Conservation (phyloP, 2,329 filamentous ascomycete species). For the Harringtonia aguacate region DNA sequence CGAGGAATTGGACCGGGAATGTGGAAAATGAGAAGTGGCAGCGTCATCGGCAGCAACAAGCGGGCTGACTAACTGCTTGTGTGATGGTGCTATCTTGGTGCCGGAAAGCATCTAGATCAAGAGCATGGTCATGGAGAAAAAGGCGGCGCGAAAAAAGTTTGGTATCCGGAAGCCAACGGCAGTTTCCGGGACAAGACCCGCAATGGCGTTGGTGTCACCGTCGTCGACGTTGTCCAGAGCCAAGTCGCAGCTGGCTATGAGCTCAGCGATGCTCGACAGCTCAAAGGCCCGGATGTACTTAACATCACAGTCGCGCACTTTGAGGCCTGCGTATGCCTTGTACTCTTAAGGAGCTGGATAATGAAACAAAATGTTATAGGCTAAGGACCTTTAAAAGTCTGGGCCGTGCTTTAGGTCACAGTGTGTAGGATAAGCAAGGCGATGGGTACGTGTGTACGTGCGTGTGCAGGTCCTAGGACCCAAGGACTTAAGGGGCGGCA, state of each 20-base stretch:
- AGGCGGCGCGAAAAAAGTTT: conserved; percentile 30
- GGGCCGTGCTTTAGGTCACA: too few species aligned
- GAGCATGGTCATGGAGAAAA: conserved; percentile 30
- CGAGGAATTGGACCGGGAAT: too few species aligned
- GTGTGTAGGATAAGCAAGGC: too few species aligned
- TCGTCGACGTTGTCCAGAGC: conserved; percentile 1
- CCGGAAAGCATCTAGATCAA: conserved; percentile 26
- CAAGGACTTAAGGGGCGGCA: too few species aligned
- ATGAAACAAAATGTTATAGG: too few species aligned
- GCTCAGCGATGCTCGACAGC: conserved; percentile 22
- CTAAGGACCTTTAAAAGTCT: too few species aligned
- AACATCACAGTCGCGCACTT: conserved; percentile 49
- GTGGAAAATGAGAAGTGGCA: too few species aligned
- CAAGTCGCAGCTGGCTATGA: conserved; percentile 14
- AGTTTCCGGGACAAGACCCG: not conserved
- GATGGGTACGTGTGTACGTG: too few species aligned
- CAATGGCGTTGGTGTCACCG: not conserved
- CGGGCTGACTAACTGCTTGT: not conserved
- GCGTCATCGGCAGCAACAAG: too few species aligned
- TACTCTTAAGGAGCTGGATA: too few species aligned
- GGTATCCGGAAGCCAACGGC: conserved; percentile 15
- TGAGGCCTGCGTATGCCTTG: conserved; percentile 49
- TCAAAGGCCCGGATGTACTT: conserved; percentile 45
- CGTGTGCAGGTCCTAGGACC: too few species aligned
- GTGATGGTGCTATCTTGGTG: conserved; percentile 7